Evolutionary conservation across 1,284 basidiomycete species (phyloP).

Genomic region (Cutaneotrichosporon dermatis): DNA sequence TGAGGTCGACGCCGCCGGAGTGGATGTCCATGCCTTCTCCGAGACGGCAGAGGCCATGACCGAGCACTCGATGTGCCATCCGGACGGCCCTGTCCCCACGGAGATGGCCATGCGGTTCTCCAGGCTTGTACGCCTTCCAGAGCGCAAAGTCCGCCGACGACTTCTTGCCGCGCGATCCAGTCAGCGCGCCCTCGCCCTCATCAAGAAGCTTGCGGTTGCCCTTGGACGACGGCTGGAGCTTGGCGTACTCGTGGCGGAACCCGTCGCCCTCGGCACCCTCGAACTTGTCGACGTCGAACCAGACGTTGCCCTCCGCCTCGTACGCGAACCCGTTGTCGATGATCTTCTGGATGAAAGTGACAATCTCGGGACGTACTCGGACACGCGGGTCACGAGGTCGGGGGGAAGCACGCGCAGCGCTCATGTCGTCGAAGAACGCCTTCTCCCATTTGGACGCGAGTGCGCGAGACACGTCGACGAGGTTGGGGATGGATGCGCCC

Average conservation of each 20-base stretch:
- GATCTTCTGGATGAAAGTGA: slow-evolving; percentile 80
- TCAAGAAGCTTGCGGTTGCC: slow-evolving; percentile 85
- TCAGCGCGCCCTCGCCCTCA: slow-evolving; percentile 86
- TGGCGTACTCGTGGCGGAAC: slow-evolving; percentile 79
- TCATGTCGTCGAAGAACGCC: slow-evolving; percentile 91
- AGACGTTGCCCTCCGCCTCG: slow-evolving; percentile 80
- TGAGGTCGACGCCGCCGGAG: slow-evolving; percentile 92
- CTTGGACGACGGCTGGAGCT: slow-evolving; percentile 91
- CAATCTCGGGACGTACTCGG: slow-evolving; percentile 95
- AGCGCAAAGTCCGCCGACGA: slow-evolving; percentile 80
- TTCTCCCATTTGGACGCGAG: slow-evolving; percentile 87
- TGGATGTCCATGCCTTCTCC: slow-evolving; percentile 96
- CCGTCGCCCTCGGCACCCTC: slow-evolving; percentile 59
- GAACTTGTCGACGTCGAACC: slow-evolving; percentile 89
- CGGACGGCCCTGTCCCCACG: slow-evolving; percentile 94
- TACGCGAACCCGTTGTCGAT: slow-evolving; percentile 88
- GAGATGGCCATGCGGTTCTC: slow-evolving; percentile 96
- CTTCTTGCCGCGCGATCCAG: slow-evolving; percentile 59
- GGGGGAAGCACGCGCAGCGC: slow-evolving; percentile 79
- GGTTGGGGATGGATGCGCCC: slow-evolving; percentile 78
- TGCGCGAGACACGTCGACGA: slow-evolving; percentile 69
- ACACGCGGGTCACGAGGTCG: slow-evolving; percentile 88
- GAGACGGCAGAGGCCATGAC: slow-evolving; percentile 96
- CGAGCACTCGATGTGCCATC: slow-evolving; percentile 99
- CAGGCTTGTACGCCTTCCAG: slow-evolving; percentile 96